Evolutionary conservation across 257 asterid genomes (phyloP).

Genomic region (Solanum gracilifrons): DNA sequence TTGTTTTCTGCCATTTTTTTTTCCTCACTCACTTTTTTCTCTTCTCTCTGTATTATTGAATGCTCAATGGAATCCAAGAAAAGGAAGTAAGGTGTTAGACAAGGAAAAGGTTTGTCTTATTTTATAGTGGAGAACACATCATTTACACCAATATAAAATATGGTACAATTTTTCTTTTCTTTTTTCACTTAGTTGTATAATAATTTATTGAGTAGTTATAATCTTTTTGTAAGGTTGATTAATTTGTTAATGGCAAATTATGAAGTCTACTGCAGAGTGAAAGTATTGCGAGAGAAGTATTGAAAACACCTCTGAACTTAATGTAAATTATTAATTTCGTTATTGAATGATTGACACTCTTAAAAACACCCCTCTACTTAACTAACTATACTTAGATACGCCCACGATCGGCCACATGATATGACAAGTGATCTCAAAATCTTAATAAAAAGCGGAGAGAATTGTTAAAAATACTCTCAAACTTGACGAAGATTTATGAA

Average conservation of each 20-base stretch:
- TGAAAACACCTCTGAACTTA: no score
- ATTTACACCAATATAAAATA: neutral
- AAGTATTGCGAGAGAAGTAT: neutral
- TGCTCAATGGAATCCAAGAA: neutral
- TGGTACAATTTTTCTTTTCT: neutral
- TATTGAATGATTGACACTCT: no score
- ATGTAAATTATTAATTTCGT: no score
- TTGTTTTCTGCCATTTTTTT: conserved; percentile 35
- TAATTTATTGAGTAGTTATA: neutral
- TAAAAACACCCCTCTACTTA: no score
- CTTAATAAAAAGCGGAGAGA: no score
- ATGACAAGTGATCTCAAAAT: no score
- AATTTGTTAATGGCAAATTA: neutral
- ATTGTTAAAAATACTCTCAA: no score
- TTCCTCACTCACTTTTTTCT: neutral
- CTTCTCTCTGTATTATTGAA: conserved; percentile 8
- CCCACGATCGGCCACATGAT: no score
- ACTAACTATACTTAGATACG: no score
- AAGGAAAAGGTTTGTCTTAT: neutral
- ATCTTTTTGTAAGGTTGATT: neutral
- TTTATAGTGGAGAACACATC: neutral
- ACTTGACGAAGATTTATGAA: no score
- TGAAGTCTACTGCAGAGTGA: neutral
- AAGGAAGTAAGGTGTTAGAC: neutral
- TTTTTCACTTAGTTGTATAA: neutral